Evolutionary conservation across 2,329 filamentous ascomycete genomes (phyloP).

Genomic region (Amylocarpus encephaloides): DNA sequence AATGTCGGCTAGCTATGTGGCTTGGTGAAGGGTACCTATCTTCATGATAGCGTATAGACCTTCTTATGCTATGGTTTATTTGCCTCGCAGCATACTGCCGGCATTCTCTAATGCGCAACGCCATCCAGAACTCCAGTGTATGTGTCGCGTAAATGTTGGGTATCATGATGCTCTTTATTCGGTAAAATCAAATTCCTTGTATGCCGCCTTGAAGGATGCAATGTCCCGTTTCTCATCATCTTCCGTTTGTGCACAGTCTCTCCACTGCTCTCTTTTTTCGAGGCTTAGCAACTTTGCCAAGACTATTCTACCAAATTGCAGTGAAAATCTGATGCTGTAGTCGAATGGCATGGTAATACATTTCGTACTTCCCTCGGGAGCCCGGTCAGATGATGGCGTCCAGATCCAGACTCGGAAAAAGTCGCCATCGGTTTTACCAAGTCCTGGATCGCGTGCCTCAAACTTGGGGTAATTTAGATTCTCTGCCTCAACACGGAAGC

Average conservation of each 20-base stretch:
- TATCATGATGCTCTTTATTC: conserved; percentile 9
- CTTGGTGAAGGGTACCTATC: too few species aligned
- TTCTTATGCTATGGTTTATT: neutral
- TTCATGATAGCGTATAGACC: too few species aligned
- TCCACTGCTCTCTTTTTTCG: conserved; percentile 76
- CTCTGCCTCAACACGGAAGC: conserved; percentile 82
- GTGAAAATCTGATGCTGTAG: conserved; percentile 69
- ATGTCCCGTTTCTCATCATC: conserved; percentile 76
- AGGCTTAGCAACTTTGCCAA: conserved; percentile 80
- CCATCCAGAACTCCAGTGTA: neutral
- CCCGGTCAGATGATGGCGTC: conserved; percentile 45
- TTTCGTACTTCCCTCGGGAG: conserved; percentile 43
- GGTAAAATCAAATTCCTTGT: conserved; percentile 77
- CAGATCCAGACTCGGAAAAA: conserved; percentile 83
- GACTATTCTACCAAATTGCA: conserved; percentile 84
- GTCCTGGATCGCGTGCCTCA: conserved; percentile 41
- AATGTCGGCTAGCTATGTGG: too few species aligned
- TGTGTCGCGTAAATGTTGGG: neutral
- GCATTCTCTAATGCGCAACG: neutral
- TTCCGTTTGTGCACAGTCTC: conserved; percentile 70
- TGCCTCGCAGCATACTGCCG: neutral
- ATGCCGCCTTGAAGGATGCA: conserved; percentile 71
- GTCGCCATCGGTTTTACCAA: conserved; percentile 51
- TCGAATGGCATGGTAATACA: conserved; percentile 70
- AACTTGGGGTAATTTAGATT: conserved; percentile 56